Evolutionary conservation across 257 asterid species (phyloP).

Genomic region (Verbena officinalis): DNA sequence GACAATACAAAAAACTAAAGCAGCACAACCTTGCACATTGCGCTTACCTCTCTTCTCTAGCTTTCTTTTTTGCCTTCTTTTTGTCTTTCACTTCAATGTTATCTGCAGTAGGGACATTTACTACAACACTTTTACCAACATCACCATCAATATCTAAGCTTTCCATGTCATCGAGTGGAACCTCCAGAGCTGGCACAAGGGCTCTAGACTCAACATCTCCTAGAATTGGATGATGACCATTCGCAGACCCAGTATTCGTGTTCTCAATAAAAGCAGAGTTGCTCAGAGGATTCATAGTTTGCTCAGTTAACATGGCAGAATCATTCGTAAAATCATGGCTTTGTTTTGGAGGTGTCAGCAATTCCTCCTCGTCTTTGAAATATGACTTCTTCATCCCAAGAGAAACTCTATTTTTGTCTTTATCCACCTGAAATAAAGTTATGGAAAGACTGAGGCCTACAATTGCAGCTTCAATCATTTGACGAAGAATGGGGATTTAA

Average conservation of each 20-base stretch:
- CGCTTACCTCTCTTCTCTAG: conserved; percentile 65
- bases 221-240: conserved; percentile 42
- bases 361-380: conserved; percentile 45
- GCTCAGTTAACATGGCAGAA: conserved; percentile 33
- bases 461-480: conserved; percentile 12
- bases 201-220: conserved; percentile 79
- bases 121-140: conserved; percentile 41
- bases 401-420: conserved; percentile 76
- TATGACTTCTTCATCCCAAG: conserved; percentile 93
- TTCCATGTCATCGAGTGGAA: conserved; percentile 78
- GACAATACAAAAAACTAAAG: conserved; percentile 17
- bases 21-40: conserved; percentile 11
- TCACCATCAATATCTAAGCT: conserved; percentile 44
- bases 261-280: conserved; percentile 31
- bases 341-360: conserved; percentile 34
- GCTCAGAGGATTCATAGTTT: conserved; percentile 34
- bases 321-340: conserved; percentile 34
- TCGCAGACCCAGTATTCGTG: conserved; percentile 34
- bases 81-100: conserved; percentile 51
- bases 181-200: conserved; percentile 84
- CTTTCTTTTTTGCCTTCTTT: conserved; percentile 62
- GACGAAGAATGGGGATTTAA: not conserved
- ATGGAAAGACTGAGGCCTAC: conserved; percentile 8
- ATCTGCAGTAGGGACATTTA: conserved; percentile 34
- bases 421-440: conserved; percentile 68